Base-by-base conservation (phyloP, 2,329 filamentous ascomycete species). In the Alternaria sp. region DNA sequence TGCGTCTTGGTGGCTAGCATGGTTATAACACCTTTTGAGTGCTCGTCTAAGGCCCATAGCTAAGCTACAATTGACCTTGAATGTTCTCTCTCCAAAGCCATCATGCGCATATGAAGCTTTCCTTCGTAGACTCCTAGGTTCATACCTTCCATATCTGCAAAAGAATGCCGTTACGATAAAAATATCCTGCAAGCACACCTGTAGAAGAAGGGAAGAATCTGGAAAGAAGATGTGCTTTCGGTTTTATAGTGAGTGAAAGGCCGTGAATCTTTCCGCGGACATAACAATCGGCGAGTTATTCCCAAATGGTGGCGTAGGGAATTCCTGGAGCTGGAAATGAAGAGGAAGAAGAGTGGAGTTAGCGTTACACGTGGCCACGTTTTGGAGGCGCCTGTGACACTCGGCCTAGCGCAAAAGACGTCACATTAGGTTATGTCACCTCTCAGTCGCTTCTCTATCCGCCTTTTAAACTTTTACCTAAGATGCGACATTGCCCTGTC, bases 341-440 rank as follows among this genome's bases (percentile, higher is more conserved):
- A 3, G n/a, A 16, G 46, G 46, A 48, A 24, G 18, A 22, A 16
- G 18, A n/a, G 46, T 24, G 30, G 30, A 36, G 28, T n/a, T 48
- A 48, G 46, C 30, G 46, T 36, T 12, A 36, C 46, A 48, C 30
- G 30, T 48, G 46, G 46, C 18, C 12, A 48, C 46, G 46, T 48
- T 48, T 36, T 34, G 46, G 5, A 22, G 46, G 3, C 30, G 28
- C 30, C 44, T 48, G 18, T 48, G 20, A 32, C 36, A 48, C 44
- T 32, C 44, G 18, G 46, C 16, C 30, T 48, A 48, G 30, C 46
- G 46, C 30, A 4, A 34, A 48, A 48, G 46, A 36, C 46, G 30
- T 48, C 46, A 48, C 18, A 34, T 36, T 34, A 6, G 22, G 46
- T 48, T 36, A 48, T 48, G 46, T 48, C 46, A 48, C 46, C 5